A percentile compares a stretch with the other conserved stretches of the same genome.
These are phyloP conservation scores for Pythium aphanidermatum DNA, from an alignment of 352 stramenopile genomes.

Conservation along the genomic window DNA sequence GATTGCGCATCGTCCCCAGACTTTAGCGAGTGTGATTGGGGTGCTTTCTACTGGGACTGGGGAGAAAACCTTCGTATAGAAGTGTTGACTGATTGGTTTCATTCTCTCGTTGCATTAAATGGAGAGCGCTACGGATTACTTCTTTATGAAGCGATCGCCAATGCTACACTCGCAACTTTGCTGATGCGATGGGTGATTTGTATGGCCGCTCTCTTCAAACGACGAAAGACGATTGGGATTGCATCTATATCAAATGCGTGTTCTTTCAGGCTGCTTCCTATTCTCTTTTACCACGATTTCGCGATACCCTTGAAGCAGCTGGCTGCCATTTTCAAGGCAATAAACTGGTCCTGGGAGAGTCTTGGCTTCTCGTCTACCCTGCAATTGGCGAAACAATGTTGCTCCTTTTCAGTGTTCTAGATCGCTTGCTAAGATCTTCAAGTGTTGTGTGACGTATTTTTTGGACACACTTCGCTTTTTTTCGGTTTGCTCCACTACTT, in stretches of 20 bases:
- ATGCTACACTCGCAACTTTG: slow-evolving; percentile 15
- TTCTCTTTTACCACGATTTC: slow-evolving; percentile 6
- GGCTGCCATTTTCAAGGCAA: slow-evolving; percentile 25
- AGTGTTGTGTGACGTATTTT: slow-evolving; percentile 19
- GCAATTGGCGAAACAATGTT: slow-evolving; percentile 13
- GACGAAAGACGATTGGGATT: no score
- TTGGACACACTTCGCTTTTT: slow-evolving; percentile 16
- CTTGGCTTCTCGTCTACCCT: slow-evolving; percentile 27
- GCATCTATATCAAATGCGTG: slow-evolving; percentile 1
- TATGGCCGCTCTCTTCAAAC: no score
- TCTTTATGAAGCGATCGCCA: slow-evolving; percentile 18
- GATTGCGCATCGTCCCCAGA: no score
- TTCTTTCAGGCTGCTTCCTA: slow-evolving; percentile 6
- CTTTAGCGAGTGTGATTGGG: neutral
- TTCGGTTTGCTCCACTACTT: slow-evolving; percentile 20
- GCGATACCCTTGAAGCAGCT: slow-evolving; percentile 11
- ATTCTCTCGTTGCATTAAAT: slow-evolving; percentile 9
- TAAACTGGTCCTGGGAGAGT: slow-evolving; percentile 13
- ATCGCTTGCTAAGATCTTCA: slow-evolving; percentile 13
- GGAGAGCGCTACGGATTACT: slow-evolving; percentile 16
- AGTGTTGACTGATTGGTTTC: neutral
- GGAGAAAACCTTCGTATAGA: neutral
- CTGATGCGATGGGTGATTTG: slow-evolving; percentile 16
- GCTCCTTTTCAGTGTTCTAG: slow-evolving; percentile 22
- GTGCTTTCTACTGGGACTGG: neutral